Evolutionary conservation across 495 filamentous ascomycete genomes (phyloP).

Genomic region (Bombardia bombarda): DNA sequence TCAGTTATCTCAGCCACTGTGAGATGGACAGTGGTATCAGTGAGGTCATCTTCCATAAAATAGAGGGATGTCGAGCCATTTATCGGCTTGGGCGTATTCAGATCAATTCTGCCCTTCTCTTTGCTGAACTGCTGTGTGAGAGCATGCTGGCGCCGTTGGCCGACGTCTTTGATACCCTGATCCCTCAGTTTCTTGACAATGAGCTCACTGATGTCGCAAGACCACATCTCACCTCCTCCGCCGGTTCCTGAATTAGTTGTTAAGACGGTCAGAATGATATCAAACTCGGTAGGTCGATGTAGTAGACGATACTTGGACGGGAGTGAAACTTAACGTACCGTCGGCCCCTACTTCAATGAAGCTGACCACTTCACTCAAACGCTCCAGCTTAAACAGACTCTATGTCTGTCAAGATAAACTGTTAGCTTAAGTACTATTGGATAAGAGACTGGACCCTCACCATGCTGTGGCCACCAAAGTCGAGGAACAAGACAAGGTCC

Average conservation of each 20-base stretch:
- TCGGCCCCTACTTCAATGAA: constrained; percentile 1
- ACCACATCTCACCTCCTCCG: constrained; percentile 9
- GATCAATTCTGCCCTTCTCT: neutral
- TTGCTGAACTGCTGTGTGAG: constrained; percentile 1
- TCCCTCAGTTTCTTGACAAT: neutral
- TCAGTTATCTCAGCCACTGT: neutral
- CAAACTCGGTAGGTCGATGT: too few species aligned
- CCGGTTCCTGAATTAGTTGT: neutral
- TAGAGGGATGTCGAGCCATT: neutral
- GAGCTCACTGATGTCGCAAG: neutral
- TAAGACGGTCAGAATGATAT: too few species aligned
- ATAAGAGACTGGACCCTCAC: neutral
- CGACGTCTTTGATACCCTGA: neutral
- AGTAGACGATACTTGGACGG: too few species aligned
- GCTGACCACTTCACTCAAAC: neutral
- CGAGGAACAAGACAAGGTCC: constrained; percentile 4
- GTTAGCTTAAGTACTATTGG: neutral
- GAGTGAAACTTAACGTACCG: neutral
- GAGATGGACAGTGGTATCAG: neutral
- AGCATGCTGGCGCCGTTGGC: neutral
- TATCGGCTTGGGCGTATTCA: too few species aligned
- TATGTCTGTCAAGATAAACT: neutral
- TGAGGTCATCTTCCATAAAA: neutral
- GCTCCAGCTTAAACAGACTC: neutral
- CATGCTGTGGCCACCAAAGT: constrained; percentile 7